Evolutionary conservation across 1,139 yeast species (phyloP).

Genomic region (Suhomyces ambrosiae): DNA sequence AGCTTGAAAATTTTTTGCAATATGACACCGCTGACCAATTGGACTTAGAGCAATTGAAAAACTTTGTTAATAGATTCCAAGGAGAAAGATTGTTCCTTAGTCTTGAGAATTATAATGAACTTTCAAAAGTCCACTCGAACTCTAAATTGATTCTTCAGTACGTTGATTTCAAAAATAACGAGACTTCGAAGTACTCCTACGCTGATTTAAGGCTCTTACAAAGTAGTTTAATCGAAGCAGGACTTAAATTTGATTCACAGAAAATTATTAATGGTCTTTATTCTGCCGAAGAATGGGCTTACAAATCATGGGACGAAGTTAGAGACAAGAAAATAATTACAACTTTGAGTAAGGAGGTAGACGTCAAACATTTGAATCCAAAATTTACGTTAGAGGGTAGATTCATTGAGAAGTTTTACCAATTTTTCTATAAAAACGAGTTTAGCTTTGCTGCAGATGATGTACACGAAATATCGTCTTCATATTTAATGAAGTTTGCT

Average conservation of each 20-base stretch:
- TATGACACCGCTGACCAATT: conserved; percentile 28
- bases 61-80: conserved; percentile 28
- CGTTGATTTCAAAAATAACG: conserved; percentile 17
- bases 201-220: conserved; percentile 31
- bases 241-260: conserved; percentile 26
- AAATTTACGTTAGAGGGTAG: conserved; percentile 23
- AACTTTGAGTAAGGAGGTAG: conserved; percentile 24
- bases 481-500: conserved; percentile 23
- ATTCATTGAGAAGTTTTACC: conserved; percentile 31
- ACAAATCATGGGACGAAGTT: conserved; percentile 30
- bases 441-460: conserved; percentile 48
- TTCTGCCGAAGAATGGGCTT: conserved; percentile 47
- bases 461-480: conserved; percentile 31
- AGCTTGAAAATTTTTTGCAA: conserved; percentile 30
- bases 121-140: conserved; percentile 32
- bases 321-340: conserved; percentile 31
- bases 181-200: conserved; percentile 15
- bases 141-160: conserved; percentile 25
- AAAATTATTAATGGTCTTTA: conserved; percentile 25
- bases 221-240: conserved; percentile 27
- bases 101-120: conserved; percentile 28
- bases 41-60: conserved; percentile 25
- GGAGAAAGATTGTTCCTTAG: conserved; percentile 31
- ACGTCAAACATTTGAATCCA: conserved; percentile 21
- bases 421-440: conserved; percentile 34